Evolutionary conservation across 257 asterid genomes (phyloP).

Genomic region (Cruciata laevipes): DNA sequence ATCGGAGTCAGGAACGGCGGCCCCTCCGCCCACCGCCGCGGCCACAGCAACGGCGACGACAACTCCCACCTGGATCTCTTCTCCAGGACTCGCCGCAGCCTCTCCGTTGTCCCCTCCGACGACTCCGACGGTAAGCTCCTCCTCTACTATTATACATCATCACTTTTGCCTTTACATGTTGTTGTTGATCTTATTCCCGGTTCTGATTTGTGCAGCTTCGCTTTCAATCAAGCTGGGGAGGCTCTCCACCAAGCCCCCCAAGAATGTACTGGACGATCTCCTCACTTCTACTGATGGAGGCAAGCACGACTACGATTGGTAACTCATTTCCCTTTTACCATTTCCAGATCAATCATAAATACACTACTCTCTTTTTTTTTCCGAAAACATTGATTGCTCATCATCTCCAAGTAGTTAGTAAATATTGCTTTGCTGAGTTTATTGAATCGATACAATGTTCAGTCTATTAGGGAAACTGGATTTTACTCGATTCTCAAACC

Average conservation of each 20-base stretch:
- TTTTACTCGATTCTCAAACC: neutral
- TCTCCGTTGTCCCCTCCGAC: conserved; percentile 39
- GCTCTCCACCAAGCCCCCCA: conserved; percentile 28
- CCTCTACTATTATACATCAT: neutral
- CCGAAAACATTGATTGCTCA: no score
- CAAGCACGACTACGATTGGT: conserved; percentile 49
- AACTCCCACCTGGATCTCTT: conserved; percentile 62
- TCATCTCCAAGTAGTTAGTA: no score
- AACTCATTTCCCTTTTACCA: neutral
- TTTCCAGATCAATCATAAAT: neutral
- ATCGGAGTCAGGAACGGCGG: conserved; percentile 40
- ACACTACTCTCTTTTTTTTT: no score
- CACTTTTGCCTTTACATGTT: neutral
- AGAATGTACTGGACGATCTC: conserved; percentile 35
- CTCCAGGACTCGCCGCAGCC: conserved; percentile 73
- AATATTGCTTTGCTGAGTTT: no score
- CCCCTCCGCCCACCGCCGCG: conserved; percentile 67
- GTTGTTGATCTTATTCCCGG: neutral
- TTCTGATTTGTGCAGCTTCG: conserved; percentile 10
- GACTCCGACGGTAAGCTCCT: conserved; percentile 21
- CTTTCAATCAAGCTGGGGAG: conserved; percentile 31
- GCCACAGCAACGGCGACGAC: conserved; percentile 58
- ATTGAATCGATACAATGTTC: neutral
- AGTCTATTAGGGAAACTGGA: neutral
- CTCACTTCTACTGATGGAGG: conserved; percentile 34